Conservation (phyloP, 2,329 filamentous ascomycete species). For the Thielaviopsis punctulata region DNA sequence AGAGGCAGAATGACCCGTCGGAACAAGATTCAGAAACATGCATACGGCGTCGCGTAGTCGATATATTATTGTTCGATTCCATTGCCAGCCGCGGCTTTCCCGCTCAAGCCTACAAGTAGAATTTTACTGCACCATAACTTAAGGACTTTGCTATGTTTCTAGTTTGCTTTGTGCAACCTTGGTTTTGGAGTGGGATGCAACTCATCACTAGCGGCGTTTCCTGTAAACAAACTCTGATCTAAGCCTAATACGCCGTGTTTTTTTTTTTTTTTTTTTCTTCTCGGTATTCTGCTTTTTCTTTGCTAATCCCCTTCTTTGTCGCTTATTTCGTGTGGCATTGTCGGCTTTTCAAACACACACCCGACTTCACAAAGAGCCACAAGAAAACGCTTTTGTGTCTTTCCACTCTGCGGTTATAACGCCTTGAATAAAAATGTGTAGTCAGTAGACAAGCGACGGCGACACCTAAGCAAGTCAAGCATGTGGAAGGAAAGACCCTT, state of each 20-base stretch:
- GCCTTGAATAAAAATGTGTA: too few relatives aligned
- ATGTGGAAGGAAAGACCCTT: neutral
- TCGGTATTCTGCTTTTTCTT: too few relatives aligned
- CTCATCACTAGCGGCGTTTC: too few relatives aligned
- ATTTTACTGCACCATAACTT: neutral
- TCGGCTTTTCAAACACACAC: neutral
- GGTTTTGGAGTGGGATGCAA: too few relatives aligned
- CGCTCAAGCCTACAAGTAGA: neutral
- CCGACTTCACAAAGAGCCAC: neutral
- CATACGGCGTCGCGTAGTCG: neutral
- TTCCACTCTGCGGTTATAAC: neutral
- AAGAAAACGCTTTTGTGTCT: neutral
- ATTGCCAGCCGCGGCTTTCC: neutral
- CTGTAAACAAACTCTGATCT: too few relatives aligned
- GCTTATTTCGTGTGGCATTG: neutral
- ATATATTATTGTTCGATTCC: neutral
- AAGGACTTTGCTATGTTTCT: too few relatives aligned
- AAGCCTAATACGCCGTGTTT: too few relatives aligned
- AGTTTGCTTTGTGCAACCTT: too few relatives aligned
- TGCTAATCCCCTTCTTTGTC: neutral
- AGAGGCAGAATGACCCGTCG: too few relatives aligned
- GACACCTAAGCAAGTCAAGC: too few relatives aligned
- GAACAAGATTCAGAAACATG: neutral
- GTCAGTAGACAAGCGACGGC: neutral
- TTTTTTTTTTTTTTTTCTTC: too few relatives aligned